Evolutionary conservation across 202 grass and related monocot species (phyloP).

Genomic region (Musa balbisiana): DNA sequence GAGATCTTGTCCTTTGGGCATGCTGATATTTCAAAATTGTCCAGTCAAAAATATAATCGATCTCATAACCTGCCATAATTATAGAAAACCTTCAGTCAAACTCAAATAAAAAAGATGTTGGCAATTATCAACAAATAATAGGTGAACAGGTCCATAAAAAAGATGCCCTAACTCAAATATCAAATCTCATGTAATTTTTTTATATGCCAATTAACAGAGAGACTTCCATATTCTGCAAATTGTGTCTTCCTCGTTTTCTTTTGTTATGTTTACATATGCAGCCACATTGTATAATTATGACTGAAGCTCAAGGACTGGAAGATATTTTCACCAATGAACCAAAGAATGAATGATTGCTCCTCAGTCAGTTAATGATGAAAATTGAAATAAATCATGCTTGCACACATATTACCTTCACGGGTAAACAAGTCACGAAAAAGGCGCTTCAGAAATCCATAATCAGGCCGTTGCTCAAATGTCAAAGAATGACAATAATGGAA

Average conservation of each 20-base stretch:
- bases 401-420: slow-evolving; percentile 59
- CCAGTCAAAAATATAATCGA: slow-evolving; percentile 96
- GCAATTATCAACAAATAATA: background rate
- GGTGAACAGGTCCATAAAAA: background rate
- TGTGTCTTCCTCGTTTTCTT: background rate
- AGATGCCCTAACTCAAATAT: background rate
- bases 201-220: background rate
- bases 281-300: background rate
- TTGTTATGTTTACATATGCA: background rate
- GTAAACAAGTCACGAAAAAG: slow-evolving; percentile 50
- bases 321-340: background rate
- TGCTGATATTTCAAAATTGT: slow-evolving; percentile 82
- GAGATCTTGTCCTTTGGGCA: slow-evolving; percentile 47
- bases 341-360: too few relatives aligned
- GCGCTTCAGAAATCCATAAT: slow-evolving; percentile 50
- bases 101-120: background rate
- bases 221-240: background rate
- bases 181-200: background rate
- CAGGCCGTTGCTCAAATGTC: slow-evolving; percentile 59
- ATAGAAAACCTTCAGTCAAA: background rate
- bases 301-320: slow-evolving; percentile 5
- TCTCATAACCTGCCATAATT: slow-evolving; percentile 52
- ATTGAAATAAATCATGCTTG: slow-evolving; percentile 3
- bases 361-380: too few relatives aligned
- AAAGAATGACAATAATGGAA: slow-evolving; percentile 62